These are phyloP conservation scores for Annona cherimola DNA, from an alignment of 164 flowering plant genomes.

Conservation along the genomic window DNA sequence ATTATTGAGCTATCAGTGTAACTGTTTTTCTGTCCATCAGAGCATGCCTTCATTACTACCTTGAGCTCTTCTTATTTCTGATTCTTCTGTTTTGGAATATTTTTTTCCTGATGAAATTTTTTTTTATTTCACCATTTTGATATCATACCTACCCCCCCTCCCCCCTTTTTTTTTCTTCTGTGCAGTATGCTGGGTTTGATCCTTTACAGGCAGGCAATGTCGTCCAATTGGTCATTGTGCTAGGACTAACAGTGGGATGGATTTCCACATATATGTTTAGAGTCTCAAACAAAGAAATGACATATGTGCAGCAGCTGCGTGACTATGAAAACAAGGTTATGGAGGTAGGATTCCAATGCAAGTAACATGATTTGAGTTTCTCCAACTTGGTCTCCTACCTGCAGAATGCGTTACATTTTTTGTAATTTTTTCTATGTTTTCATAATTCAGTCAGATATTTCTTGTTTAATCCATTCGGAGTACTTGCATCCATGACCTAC, in stretches of 20 bases:
- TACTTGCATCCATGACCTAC: no score
- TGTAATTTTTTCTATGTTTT: neutral
- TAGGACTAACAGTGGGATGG: constrained; percentile 94
- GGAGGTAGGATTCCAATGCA: constrained; percentile 41
- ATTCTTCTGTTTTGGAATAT: no score
- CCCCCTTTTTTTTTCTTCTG: neutral
- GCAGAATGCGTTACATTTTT: neutral
- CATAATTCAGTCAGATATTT: neutral
- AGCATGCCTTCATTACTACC: no score
- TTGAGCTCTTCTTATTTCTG: no score
- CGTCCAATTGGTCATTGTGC: constrained; percentile 80
- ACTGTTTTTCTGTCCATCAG: no score
- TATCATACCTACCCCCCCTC: neutral
- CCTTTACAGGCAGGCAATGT: constrained; percentile 91
- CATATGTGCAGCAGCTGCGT: constrained; percentile 85
- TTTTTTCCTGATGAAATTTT: neutral
- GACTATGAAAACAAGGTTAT: constrained; percentile 90
- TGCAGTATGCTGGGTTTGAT: constrained; percentile 85
- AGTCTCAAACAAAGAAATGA: constrained; percentile 95
- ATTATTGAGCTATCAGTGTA: neutral
- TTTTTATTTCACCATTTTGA: no score
- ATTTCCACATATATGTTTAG: constrained; percentile 84
- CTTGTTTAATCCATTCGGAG: no score
- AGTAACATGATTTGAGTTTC: neutral
- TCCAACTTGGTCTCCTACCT: neutral